Evolutionary conservation across 1,284 basidiomycete species (phyloP).

Genomic region (Melampsora allii-populina): DNA sequence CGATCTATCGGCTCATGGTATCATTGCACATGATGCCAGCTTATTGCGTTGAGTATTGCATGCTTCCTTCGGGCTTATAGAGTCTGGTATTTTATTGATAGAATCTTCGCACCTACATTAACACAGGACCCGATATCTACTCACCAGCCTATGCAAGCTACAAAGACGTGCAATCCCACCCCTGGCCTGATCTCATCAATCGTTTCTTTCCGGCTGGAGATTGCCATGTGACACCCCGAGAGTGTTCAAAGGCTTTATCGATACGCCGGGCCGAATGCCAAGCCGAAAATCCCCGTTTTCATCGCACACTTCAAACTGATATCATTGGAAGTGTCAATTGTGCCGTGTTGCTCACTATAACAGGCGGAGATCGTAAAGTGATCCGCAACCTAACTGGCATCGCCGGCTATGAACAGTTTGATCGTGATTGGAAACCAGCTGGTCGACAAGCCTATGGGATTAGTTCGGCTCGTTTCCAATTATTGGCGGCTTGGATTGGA

Average conservation of each 20-base stretch:
- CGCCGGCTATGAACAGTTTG: background rate
- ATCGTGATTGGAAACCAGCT: background rate
- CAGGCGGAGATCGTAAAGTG: conserved; percentile 1
- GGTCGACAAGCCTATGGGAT: background rate
- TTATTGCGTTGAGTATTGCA: conserved; percentile 13
- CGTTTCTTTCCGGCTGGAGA: conserved; percentile 12
- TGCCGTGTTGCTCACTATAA: conserved; percentile 1
- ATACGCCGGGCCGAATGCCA: conserved; percentile 12
- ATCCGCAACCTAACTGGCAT: conserved; percentile 10
- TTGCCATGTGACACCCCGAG: background rate
- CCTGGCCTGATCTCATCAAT: conserved; percentile 16
- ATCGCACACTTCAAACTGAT: conserved; percentile 14
- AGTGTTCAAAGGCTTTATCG: conserved; percentile 2
- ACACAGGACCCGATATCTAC: conserved; percentile 22
- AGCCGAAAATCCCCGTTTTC: conserved; percentile 7
- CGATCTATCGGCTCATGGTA: conserved; percentile 22
- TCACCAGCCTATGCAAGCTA: background rate
- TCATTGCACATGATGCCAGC: conserved; percentile 40
- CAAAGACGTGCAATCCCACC: conserved; percentile 1
- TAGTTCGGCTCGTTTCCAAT: background rate
- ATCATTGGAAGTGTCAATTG: conserved; percentile 20
- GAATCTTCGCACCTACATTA: too few species aligned
- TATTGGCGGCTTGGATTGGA: background rate
- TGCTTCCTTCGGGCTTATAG: background rate
- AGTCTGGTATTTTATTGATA: too few species aligned